Evolutionary conservation across 768 basidiomycete species (phyloP), one percentile per base, ranked within the genome.

Genomic region (Boletus edulis): DNA sequence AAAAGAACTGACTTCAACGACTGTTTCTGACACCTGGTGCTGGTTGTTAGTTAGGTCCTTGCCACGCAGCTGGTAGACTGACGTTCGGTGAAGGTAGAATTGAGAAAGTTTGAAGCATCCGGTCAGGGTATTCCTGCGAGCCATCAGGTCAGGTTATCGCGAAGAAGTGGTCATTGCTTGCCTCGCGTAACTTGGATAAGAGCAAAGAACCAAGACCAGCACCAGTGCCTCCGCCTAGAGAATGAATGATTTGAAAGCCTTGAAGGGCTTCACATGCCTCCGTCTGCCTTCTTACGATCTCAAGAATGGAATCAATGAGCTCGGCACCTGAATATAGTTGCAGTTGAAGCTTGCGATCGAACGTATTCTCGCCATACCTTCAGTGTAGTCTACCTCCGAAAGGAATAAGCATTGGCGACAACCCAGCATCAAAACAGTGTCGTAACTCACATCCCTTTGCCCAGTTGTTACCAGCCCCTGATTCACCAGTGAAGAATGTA

Each of bases 161-260:
- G 13, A 34, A 32, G 49, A 38, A 47, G 29, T 49, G 43, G 15
- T 22, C 35, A 43, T 57, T 56, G 63, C 78, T 60, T 56, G 81
- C 90, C 75, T 94, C 92, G 49, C 90, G 82, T 55, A 94, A 73
- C 66, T 94, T 94, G 37, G 85, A 84, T 35, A 96, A 72, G 51
- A 95, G 73, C 41, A 95, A 75, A 52, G 85, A 86, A 38, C 93
- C 93, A 40, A 95, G 71, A 17, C 94, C 94, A 22, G 93, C 84
- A 37, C 93, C 94, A 3, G 91, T 95, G 37, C 94, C 94, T 56
- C 94, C 94, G 35, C 94, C 94, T 17, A 98, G 82, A 17, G 94
- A 93, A 60, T 96, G 93, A 11, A 94, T 71, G 45, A 94, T 70
- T 63, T 95, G 93, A 66, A 95, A 93, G 1, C 95, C 95, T 75